phyloP scores from a whole-genome alignment of 495 filamentous ascomycete genomes.

The Pseudomonodictys pantanalensis region DNA sequence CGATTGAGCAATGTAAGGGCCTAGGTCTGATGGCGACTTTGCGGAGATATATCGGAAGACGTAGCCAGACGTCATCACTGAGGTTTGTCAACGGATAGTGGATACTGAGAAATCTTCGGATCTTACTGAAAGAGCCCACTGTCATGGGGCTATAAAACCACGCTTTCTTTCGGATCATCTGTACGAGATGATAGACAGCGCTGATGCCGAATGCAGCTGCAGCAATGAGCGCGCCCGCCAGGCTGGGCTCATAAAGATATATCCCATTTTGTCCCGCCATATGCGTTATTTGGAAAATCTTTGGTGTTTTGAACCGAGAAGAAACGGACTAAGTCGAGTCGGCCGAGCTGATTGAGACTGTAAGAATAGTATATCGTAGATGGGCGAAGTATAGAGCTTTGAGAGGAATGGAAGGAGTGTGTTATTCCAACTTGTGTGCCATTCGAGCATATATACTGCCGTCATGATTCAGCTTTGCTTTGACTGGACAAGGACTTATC shows the following conservation, averaged over 20 bases:
- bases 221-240: background rate
- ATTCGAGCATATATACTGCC: background rate
- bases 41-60: conserved; percentile 1
- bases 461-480: background rate
- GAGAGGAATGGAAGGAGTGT: background rate
- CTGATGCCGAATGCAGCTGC: background rate
- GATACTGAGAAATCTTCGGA: background rate
- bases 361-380: background rate
- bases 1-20: conserved; percentile 36
- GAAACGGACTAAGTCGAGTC: background rate
- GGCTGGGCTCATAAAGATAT: conserved; percentile 3
- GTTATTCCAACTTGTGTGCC: background rate
- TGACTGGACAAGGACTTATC: background rate
- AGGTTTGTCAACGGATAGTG: background rate
- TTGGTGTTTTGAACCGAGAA: background rate
- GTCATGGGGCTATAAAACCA: conserved; percentile 8
- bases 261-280: conserved; percentile 4
- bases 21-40: conserved; percentile 5
- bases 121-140: conserved; percentile 3
- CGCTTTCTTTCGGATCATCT: conserved; percentile 4
- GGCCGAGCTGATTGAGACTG: background rate
- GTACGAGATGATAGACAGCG: background rate
- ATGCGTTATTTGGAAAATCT: background rate
- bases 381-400: background rate
- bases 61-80: conserved; percentile 10